These are phyloP conservation scores for Candida pseudofarinosa DNA, from an alignment of 805 yeast species.

Conservation along the genomic window DNA sequence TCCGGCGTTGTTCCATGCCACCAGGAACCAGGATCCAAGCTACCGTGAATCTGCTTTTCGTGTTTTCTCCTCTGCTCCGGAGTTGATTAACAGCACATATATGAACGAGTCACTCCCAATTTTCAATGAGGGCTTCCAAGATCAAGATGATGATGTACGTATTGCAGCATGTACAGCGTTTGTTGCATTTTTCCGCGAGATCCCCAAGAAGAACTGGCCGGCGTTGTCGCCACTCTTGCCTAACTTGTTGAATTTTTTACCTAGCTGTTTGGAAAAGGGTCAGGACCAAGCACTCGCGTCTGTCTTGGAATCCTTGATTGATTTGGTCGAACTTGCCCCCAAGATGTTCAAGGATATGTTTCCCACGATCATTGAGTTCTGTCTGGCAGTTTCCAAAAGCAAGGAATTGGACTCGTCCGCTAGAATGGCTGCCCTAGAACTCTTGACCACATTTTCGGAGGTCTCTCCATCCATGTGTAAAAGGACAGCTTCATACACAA, in stretches of 20 bases:
- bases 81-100: constrained; percentile 59
- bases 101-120: constrained; percentile 58
- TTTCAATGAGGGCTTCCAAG: constrained; percentile 78
- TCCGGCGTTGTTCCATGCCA: constrained; percentile 69
- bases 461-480: constrained; percentile 95
- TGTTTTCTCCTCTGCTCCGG: constrained; percentile 81
- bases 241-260: constrained; percentile 77
- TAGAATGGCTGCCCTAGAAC: constrained; percentile 82
- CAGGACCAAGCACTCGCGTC: constrained; percentile 79
- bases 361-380: constrained; percentile 79
- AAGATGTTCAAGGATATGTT: constrained; percentile 91
- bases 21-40: constrained; percentile 50
- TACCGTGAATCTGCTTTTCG: constrained; percentile 90
- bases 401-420: constrained; percentile 74
- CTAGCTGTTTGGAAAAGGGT: constrained; percentile 73
- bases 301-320: constrained; percentile 86
- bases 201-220: constrained; percentile 79
- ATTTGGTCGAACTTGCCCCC: constrained; percentile 89
- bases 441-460: constrained; percentile 86
- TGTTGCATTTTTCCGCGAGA: constrained; percentile 78
- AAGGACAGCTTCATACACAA: constrained; percentile 65
- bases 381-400: constrained; percentile 78
- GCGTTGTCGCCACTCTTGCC: constrained; percentile 77
- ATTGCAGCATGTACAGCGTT: constrained; percentile 91
- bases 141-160: constrained; percentile 74